Percentiles rank a stretch among this genome's conserved stretches.
Conservation (phyloP, 352 stramenopile species). For the Phytophthora pini region DNA sequence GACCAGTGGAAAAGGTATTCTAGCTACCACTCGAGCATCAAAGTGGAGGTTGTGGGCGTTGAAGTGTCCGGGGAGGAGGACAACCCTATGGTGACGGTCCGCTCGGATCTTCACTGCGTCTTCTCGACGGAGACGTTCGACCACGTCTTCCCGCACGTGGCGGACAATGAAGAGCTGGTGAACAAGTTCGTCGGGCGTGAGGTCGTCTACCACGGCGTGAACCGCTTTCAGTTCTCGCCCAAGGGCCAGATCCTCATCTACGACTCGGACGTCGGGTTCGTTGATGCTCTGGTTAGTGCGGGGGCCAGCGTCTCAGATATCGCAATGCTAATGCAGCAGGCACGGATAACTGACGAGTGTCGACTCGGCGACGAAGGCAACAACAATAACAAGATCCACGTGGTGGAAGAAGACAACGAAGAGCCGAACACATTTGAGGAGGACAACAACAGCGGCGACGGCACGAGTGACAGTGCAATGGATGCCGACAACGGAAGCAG, state of each 20-base stretch:
- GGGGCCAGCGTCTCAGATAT: slow-evolving; percentile 54
- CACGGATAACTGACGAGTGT: slow-evolving; percentile 51
- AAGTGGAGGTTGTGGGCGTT: slow-evolving; percentile 43
- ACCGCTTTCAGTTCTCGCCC: slow-evolving; percentile 58
- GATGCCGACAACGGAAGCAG: slow-evolving; percentile 4
- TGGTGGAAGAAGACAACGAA: slow-evolving; percentile 19
- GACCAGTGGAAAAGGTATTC: slow-evolving; percentile 59
- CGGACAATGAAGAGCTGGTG: slow-evolving; percentile 49
- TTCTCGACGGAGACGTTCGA: slow-evolving; percentile 60
- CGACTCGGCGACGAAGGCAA: slow-evolving; percentile 39
- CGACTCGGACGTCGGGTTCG: slow-evolving; percentile 67
- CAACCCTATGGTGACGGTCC: slow-evolving; percentile 53
- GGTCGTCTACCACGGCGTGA: slow-evolving; percentile 56
- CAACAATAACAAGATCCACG: slow-evolving; percentile 7
- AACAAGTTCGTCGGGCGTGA: slow-evolving; percentile 51
- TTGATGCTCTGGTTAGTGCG: slow-evolving; percentile 50
- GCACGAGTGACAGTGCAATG: slow-evolving; percentile 9
- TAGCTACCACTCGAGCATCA: slow-evolving; percentile 40
- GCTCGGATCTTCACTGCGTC: slow-evolving; percentile 51
- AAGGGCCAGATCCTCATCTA: slow-evolving; percentile 57
- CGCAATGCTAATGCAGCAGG: slow-evolving; percentile 54
- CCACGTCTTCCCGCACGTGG: slow-evolving; percentile 66
- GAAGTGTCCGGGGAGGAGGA: slow-evolving; percentile 51
- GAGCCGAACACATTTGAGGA: slow-evolving; percentile 11
- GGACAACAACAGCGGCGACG: neutral